These are phyloP conservation scores for Avena eriantha DNA, from an alignment of 176 grass and related monocot genomes.

Conservation along the genomic window DNA sequence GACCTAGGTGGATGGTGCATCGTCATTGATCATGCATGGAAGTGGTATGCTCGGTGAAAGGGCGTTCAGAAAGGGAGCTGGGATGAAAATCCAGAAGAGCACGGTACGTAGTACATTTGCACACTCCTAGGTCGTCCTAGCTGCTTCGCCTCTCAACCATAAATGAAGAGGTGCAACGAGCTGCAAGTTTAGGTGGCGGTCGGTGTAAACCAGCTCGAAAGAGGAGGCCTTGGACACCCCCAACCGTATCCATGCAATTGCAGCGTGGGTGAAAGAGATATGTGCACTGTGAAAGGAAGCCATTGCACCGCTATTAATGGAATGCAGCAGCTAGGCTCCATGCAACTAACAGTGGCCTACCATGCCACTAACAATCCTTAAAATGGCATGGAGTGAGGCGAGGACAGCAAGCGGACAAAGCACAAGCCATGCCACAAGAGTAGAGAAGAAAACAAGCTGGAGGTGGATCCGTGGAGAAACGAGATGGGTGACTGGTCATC, in stretches of 20 bases:
- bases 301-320: constrained; percentile 26
- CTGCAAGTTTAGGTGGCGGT: constrained; percentile 57
- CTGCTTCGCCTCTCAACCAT: constrained; percentile 40
- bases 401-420: constrained; percentile 59
- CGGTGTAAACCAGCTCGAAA: constrained; percentile 41
- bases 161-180: constrained; percentile 46
- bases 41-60: constrained; percentile 5
- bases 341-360: constrained; percentile 43
- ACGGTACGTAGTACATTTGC: constrained; percentile 18
- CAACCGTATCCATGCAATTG: constrained; percentile 45
- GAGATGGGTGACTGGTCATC: constrained; percentile 7
- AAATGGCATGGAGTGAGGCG: constrained; percentile 37
- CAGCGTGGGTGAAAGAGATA: constrained; percentile 36
- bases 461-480: constrained; percentile 19
- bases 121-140: neutral
- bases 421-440: constrained; percentile 30
- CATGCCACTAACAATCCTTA: neutral
- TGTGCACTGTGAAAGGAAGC: constrained; percentile 44
- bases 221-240: constrained; percentile 34
- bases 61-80: constrained; percentile 16
- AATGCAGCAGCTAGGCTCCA: constrained; percentile 35
- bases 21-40: constrained; percentile 7
- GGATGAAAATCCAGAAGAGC: constrained; percentile 31
- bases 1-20: constrained; percentile 37
- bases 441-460: constrained; percentile 35